Conservation (phyloP, 2,329 filamentous ascomycete species). For the Neopestalotiopsis rosae region DNA sequence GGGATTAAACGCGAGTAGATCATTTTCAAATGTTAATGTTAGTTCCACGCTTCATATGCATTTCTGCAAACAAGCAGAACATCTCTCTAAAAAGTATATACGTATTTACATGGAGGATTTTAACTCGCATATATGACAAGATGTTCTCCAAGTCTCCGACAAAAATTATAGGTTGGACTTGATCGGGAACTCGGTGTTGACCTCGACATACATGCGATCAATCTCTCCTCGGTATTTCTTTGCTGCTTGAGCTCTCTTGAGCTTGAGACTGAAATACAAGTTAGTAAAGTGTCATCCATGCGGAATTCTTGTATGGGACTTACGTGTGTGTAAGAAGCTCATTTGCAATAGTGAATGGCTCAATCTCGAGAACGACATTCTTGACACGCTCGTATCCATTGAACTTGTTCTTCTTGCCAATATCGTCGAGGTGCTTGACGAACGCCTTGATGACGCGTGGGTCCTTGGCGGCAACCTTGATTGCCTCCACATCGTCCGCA, state of each 20-base stretch:
- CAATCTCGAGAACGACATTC: constrained; percentile 75
- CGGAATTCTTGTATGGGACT: constrained; percentile 44
- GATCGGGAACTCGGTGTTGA: constrained; percentile 45
- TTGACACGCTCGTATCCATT: constrained; percentile 88
- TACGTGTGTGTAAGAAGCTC: constrained; percentile 88
- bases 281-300: constrained; percentile 3
- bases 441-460: constrained; percentile 76
- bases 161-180: constrained; percentile 51
- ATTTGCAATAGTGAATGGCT: constrained; percentile 94
- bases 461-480: constrained; percentile 72
- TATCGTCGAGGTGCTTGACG: constrained; percentile 76
- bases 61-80: background rate
- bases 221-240: constrained; percentile 59
- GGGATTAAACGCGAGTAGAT: too few species aligned
- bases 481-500: constrained; percentile 66
- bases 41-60: background rate
- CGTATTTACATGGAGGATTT: background rate
- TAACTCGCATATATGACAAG: background rate
- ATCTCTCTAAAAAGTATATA: background rate
- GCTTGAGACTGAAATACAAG: constrained; percentile 54
- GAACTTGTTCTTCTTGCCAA: constrained; percentile 85
- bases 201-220: constrained; percentile 61
- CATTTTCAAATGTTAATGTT: background rate
- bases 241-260: constrained; percentile 63
- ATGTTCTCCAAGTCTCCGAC: background rate